Conservation (phyloP, 1,284 basidiomycete species). For the Trametes versicolor region DNA sequence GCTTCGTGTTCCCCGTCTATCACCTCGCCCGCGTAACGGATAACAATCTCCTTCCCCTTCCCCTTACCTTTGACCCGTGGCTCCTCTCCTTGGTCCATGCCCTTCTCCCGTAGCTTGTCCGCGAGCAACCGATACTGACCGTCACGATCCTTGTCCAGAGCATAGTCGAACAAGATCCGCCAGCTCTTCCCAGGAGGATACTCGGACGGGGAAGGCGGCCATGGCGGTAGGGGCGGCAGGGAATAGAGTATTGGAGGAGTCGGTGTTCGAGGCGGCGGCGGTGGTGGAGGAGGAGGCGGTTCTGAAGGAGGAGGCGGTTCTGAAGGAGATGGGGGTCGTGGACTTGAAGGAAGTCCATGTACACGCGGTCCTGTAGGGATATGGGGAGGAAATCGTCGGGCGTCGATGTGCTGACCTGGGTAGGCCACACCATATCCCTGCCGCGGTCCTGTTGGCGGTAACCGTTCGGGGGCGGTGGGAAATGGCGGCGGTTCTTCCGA, state of each 20-base stretch:
- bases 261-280: conserved; percentile 40
- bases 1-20: conserved; percentile 57
- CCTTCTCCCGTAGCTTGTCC: conserved; percentile 59
- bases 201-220: conserved; percentile 56
- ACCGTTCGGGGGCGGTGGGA: conserved; percentile 26
- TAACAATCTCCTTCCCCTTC: conserved; percentile 67
- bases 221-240: conserved; percentile 52
- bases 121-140: conserved; percentile 57
- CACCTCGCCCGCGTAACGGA: conserved; percentile 66
- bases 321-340: conserved; percentile 29
- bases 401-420: too few species aligned
- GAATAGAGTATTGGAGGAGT: conserved; percentile 45
- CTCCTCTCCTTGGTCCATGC: conserved; percentile 45
- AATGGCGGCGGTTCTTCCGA: conserved; percentile 28
- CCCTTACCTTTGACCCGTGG: conserved; percentile 67
- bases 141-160: conserved; percentile 57
- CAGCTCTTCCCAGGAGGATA: conserved; percentile 60
- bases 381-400: too few species aligned
- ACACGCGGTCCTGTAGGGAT: conserved; percentile 26
- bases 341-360: conserved; percentile 5
- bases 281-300: too few species aligned
- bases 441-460: conserved; percentile 39
- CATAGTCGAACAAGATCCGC: conserved; percentile 72
- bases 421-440: conserved; percentile 5
- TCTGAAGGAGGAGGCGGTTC: conserved; percentile 34